Conservation (phyloP, 768 basidiomycete genomes). For the Leccinum olivaceopallidum region DNA sequence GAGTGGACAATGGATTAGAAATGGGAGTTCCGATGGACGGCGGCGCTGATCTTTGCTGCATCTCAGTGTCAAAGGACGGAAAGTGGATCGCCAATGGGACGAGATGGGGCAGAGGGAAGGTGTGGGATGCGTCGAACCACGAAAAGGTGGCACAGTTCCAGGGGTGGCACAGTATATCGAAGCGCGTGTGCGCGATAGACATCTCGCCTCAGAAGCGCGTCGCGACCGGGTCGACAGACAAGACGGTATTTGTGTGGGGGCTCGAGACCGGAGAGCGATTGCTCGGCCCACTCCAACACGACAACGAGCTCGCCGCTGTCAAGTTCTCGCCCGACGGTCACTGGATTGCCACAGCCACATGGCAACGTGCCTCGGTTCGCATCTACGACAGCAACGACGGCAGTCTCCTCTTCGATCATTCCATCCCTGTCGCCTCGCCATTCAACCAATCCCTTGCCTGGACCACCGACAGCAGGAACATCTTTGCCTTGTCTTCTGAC, state of each 20-base stretch:
- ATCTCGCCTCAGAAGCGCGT: background rate
- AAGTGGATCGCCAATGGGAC: background rate
- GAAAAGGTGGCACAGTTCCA: background rate
- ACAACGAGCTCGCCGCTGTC: background rate
- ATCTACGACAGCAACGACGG: background rate
- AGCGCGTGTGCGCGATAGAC: background rate
- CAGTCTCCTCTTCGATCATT: background rate
- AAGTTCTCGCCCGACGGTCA: background rate
- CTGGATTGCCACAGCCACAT: background rate
- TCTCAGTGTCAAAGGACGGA: background rate
- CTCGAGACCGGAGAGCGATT: background rate
- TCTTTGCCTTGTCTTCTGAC: background rate
- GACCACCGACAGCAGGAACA: background rate
- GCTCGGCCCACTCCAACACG: background rate
- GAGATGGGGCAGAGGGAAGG: background rate
- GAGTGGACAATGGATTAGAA: background rate
- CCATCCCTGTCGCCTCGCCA: background rate
- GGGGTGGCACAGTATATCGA: background rate
- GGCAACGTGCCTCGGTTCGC: background rate
- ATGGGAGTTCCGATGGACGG: background rate
- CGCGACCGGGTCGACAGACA: background rate
- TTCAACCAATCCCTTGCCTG: background rate
- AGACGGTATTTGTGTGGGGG: background rate
- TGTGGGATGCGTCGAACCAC: background rate
- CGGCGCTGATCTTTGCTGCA: background rate